Percentiles rank a stretch among this genome's conserved stretches.
phyloP scores from a whole-genome alignment of 768 basidiomycete species.

The Mycena belliarum region DNA sequence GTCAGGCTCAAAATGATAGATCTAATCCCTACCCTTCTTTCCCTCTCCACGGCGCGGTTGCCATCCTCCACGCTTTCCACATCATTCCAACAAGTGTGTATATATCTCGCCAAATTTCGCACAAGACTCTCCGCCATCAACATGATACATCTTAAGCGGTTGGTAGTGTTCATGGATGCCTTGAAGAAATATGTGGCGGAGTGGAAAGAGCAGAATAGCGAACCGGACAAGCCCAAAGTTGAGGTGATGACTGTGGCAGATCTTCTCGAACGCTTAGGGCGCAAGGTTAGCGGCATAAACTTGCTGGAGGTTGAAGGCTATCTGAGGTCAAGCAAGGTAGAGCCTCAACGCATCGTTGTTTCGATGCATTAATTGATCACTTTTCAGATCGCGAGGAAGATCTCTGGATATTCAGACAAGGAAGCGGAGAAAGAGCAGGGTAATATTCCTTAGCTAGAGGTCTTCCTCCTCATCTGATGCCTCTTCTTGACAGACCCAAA shows the following conservation, averaged over 20 bases:
- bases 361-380: not conserved
- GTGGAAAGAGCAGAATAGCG: conserved; percentile 46
- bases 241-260: conserved; percentile 73
- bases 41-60: conserved; percentile 75
- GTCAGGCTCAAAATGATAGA: conserved; percentile 44
- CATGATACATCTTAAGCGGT: conserved; percentile 76
- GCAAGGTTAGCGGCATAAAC: conserved; percentile 74
- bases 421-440: conserved; percentile 46
- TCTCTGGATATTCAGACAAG: conserved; percentile 81
- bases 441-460: conserved; percentile 18
- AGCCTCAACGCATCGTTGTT: conserved; percentile 15
- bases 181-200: conserved; percentile 58
- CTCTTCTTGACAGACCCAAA: conserved; percentile 22
- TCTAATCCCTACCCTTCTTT: conserved; percentile 85
- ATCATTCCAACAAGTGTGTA: conserved; percentile 73
- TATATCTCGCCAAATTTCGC: conserved; percentile 77
- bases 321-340: conserved; percentile 80
- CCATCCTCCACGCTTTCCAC: conserved; percentile 54
- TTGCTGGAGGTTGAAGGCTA: conserved; percentile 82
- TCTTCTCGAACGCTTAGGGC: conserved; percentile 65
- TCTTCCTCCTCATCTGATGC: not conserved
- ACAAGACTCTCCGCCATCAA: conserved; percentile 74
- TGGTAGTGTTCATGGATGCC: conserved; percentile 71
- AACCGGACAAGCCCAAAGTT: conserved; percentile 16
- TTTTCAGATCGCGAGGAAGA: conserved; percentile 68